Evolutionary conservation across 2,329 filamentous ascomycete genomes (phyloP).

Genomic region (Colletotrichum tropicale): DNA sequence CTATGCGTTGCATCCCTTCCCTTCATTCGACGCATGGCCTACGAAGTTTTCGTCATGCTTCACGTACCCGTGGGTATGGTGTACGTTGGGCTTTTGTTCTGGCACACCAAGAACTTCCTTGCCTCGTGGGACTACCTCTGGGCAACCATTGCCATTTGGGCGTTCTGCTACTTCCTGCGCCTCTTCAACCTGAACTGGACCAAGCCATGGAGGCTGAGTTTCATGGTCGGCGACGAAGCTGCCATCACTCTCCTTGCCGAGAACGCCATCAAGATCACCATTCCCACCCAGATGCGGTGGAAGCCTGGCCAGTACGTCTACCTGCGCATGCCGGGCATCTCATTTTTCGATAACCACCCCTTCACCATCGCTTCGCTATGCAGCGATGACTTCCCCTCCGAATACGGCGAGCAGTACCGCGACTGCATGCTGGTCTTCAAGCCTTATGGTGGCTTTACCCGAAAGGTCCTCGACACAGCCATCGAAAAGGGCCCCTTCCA

Average conservation of each 20-base stretch:
- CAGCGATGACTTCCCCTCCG: conserved; percentile 90
- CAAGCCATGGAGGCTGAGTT: conserved; percentile 78
- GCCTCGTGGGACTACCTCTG: conserved; percentile 90
- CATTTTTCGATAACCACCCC: conserved; percentile 89
- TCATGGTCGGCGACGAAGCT: conserved; percentile 89
- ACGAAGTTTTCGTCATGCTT: conserved; percentile 83
- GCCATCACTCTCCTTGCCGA: conserved; percentile 89
- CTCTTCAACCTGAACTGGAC: conserved; percentile 91
- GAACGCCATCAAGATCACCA: conserved; percentile 93
- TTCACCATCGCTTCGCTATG: conserved; percentile 95
- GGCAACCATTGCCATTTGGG: conserved; percentile 80
- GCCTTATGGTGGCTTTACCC: conserved; percentile 89
- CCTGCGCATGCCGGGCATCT: conserved; percentile 90
- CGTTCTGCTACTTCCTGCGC: conserved; percentile 73
- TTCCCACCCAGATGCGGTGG: conserved; percentile 93
- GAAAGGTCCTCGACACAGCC: conserved; percentile 80
- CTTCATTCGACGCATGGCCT: conserved; percentile 75
- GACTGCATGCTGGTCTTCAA: conserved; percentile 93
- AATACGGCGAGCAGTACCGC: conserved; percentile 85
- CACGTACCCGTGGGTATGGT: conserved; percentile 83
- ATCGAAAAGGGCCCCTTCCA: conserved; percentile 87
- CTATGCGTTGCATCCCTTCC: conserved; percentile 86
- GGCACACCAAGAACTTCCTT: conserved; percentile 94
- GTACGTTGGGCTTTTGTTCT: conserved; percentile 87
- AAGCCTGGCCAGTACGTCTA: conserved; percentile 94